Percentiles rank a stretch among this genome's conserved stretches.
phyloP scores from a whole-genome alignment of 2,329 filamentous ascomycete species.

The Penicillium frequentans region DNA sequence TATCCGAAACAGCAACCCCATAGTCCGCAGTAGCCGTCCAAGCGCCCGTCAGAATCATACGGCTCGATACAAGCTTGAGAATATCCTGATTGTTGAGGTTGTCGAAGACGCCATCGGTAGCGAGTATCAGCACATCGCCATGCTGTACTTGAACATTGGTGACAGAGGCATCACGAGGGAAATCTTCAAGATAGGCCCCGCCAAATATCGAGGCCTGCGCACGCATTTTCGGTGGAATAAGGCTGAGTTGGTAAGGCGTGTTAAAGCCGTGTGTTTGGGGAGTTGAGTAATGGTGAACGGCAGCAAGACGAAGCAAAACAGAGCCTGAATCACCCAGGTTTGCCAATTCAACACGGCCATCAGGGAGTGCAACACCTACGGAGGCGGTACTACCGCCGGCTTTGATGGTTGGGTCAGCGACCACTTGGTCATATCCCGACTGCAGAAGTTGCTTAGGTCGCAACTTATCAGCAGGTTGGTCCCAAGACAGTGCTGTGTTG shows the following conservation, averaged over 20 bases:
- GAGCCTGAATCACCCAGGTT: slow-evolving; percentile 97
- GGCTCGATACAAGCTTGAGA: slow-evolving; percentile 71
- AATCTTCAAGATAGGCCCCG: slow-evolving; percentile 75
- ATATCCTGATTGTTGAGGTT: slow-evolving; percentile 92
- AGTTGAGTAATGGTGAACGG: slow-evolving; percentile 77
- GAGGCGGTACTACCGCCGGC: slow-evolving; percentile 92
- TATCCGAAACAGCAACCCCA: slow-evolving; percentile 64
- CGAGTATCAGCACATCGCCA: slow-evolving; percentile 90
- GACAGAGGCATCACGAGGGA: slow-evolving; percentile 79
- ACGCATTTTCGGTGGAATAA: slow-evolving; percentile 78
- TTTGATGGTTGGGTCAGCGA: slow-evolving; percentile 67
- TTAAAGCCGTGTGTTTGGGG: slow-evolving; percentile 97
- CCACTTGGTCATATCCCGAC: slow-evolving; percentile 78
- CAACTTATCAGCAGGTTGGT: slow-evolving; percentile 36
- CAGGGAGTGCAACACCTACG: slow-evolving; percentile 71
- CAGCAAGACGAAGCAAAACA: slow-evolving; percentile 80
- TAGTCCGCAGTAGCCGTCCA: slow-evolving; percentile 65
- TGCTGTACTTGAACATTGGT: slow-evolving; percentile 75
- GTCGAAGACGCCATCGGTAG: slow-evolving; percentile 94
- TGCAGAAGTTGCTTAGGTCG: slow-evolving; percentile 74
- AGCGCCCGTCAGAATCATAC: slow-evolving; percentile 72
- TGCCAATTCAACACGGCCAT: slow-evolving; percentile 79
- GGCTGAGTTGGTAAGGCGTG: slow-evolving; percentile 90
- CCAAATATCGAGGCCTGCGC: slow-evolving; percentile 82
- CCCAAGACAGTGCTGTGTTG: slow-evolving; percentile 64